A percentile compares a stretch with the other conserved stretches of the same genome.
Conservation (phyloP, 345 rosid genomes). For the Eutrema yunnanense region DNA sequence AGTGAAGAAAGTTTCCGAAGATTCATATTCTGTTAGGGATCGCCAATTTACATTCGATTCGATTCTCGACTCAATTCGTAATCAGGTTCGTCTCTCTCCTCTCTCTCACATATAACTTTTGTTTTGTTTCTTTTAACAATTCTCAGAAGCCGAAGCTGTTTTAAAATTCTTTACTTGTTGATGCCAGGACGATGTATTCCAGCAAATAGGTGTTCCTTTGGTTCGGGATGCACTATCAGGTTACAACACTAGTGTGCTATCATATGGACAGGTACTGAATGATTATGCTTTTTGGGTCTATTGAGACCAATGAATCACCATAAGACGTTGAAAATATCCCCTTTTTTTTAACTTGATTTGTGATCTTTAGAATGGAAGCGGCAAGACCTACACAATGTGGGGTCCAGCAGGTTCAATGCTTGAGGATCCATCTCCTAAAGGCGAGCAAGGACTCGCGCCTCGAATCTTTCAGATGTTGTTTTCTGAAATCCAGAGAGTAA, state of each 20-base stretch:
- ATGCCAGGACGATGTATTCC: constrained; percentile 70
- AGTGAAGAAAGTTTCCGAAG: constrained; percentile 51
- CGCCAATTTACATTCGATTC: constrained; percentile 71
- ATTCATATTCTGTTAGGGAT: constrained; percentile 54
- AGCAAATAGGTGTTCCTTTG: constrained; percentile 68
- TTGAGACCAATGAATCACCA: background rate
- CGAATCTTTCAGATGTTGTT: constrained; percentile 80
- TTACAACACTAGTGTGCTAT: constrained; percentile 73
- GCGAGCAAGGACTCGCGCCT: constrained; percentile 85
- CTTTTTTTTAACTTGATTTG: background rate
- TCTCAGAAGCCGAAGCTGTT: background rate
- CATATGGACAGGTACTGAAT: constrained; percentile 79
- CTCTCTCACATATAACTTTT: background rate
- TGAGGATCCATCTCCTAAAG: constrained; percentile 67
- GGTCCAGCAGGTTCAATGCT: constrained; percentile 96
- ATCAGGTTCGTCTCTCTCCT: constrained; percentile 45
- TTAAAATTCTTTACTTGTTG: constrained; percentile 12
- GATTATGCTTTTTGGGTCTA: background rate
- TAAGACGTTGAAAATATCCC: background rate
- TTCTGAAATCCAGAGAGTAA: constrained; percentile 69
- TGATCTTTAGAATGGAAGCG: constrained; percentile 72
- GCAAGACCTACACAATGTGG: constrained; percentile 96
- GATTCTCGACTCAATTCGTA: constrained; percentile 66
- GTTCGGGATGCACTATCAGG: constrained; percentile 79
- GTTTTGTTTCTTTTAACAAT: background rate